Conservation (phyloP, 1,284 basidiomycete species). For the Marasmius fiardii region DNA sequence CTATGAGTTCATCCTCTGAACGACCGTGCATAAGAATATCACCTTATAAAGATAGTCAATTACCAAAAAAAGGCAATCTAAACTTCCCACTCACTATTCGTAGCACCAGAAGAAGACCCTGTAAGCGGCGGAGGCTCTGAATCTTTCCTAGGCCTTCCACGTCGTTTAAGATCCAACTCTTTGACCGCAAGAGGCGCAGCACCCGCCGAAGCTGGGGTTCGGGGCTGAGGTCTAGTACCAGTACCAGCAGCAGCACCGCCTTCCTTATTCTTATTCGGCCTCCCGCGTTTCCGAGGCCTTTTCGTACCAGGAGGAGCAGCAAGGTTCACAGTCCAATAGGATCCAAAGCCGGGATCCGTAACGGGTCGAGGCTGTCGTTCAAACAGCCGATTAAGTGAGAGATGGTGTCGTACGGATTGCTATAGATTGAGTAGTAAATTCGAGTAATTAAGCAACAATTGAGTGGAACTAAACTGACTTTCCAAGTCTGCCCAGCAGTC, state of each 20-base stretch:
- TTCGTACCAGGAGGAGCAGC: conserved; percentile 77
- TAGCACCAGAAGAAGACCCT: conserved; percentile 4
- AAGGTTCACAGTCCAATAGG: conserved; percentile 82
- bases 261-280: conserved; percentile 45
- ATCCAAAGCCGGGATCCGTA: conserved; percentile 79
- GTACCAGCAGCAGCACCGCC: conserved; percentile 21
- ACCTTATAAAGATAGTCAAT: too few relatives aligned
- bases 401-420: conserved; percentile 82
- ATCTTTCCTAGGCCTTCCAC: conserved; percentile 46
- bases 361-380: conserved; percentile 75
- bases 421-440: too few relatives aligned
- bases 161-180: conserved; percentile 28
- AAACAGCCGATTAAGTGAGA: conserved; percentile 75
- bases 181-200: background rate
- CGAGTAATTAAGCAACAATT: too few relatives aligned
- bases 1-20: conserved; percentile 46
- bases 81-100: background rate
- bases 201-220: background rate
- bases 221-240: conserved; percentile 15
- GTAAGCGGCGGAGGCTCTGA: background rate
- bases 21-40: conserved; percentile 28
- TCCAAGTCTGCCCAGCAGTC: conserved; percentile 77
- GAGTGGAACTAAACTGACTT: conserved; percentile 41
- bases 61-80: too few relatives aligned
- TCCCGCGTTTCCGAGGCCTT: conserved; percentile 75